Percentiles rank a stretch among this genome's conserved stretches.
These are phyloP conservation scores for Cryomyces minteri DNA, from an alignment of 495 filamentous ascomycete species.

Conservation along the genomic window DNA sequence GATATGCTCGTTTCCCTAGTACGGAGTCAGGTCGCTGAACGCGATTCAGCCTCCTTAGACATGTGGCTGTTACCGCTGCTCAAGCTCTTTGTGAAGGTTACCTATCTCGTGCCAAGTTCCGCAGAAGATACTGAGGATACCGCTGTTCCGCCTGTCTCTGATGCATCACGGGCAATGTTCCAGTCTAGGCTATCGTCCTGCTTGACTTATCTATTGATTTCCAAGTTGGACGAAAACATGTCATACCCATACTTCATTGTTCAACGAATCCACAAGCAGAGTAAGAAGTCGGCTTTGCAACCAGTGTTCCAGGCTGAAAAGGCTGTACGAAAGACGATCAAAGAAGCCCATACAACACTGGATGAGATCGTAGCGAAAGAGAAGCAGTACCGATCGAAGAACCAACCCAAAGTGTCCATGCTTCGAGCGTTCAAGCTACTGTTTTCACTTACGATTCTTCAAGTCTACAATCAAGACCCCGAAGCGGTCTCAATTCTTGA, in stretches of 20 bases:
- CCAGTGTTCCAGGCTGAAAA: not conserved
- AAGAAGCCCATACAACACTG: not conserved
- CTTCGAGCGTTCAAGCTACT: constrained; percentile 54
- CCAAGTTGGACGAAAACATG: not conserved
- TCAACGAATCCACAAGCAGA: not conserved
- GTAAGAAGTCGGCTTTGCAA: not conserved
- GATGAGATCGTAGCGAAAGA: not conserved
- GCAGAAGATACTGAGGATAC: constrained; percentile 12
- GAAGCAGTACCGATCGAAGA: not conserved
- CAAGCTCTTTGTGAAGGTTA: constrained; percentile 17
- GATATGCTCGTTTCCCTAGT: constrained; percentile 32
- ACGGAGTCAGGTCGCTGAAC: constrained; percentile 22
- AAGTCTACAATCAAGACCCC: constrained; percentile 74
- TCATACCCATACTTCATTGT: not conserved
- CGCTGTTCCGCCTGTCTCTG: constrained; percentile 30
- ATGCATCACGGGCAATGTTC: constrained; percentile 47
- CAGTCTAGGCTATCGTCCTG: constrained; percentile 46
- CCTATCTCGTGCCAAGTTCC: constrained; percentile 22
- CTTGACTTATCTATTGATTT: constrained; percentile 44
- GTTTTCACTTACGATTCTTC: constrained; percentile 69
- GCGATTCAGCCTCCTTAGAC: not conserved
- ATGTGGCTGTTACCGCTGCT: not conserved
- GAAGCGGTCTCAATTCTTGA: constrained; percentile 62
- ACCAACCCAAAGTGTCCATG: constrained; percentile 11
- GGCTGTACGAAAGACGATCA: not conserved